phyloP scores from a whole-genome alignment of 169 alveolate genomes.

The Blepharisma undulans region DNA sequence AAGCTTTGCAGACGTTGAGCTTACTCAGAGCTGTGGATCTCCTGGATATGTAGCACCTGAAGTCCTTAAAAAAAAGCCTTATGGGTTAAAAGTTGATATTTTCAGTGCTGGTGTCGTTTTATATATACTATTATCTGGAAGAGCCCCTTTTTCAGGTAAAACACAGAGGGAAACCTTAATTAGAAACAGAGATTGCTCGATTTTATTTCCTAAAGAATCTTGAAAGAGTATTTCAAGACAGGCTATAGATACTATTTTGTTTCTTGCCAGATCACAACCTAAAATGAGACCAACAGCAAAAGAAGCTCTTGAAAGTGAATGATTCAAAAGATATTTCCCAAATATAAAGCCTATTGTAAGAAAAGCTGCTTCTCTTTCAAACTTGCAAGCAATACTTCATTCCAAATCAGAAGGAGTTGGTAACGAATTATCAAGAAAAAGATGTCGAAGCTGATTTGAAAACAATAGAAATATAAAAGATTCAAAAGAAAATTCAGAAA shows the following conservation, averaged over 20 bases:
- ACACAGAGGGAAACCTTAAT: neutral
- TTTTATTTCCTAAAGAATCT: neutral
- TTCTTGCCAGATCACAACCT: neutral
- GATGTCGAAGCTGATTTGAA: neutral
- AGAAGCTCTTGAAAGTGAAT: neutral
- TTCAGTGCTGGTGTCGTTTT: constrained; percentile 86
- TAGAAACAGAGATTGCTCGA: neutral
- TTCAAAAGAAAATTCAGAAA: neutral
- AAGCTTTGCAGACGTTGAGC: neutral
- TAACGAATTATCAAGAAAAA: neutral
- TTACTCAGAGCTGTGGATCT: constrained; percentile 75
- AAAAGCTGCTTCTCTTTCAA: neutral
- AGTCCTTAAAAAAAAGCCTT: constrained; percentile 82
- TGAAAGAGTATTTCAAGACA: neutral
- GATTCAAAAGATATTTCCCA: neutral
- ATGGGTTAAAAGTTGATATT: constrained; percentile 85
- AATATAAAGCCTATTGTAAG: neutral
- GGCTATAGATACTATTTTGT: neutral
- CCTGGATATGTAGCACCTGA: constrained; percentile 90
- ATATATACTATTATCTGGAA: constrained; percentile 84
- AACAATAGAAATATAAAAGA: no score
- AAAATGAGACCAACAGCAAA: neutral
- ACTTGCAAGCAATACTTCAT: neutral
- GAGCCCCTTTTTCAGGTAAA: constrained; percentile 85
- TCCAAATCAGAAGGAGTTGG: neutral